Percentiles rank a stretch among this genome's conserved stretches.
Conservation (phyloP, 495 filamentous ascomycete species). For the Lasiosphaeriaceae sp. region DNA sequence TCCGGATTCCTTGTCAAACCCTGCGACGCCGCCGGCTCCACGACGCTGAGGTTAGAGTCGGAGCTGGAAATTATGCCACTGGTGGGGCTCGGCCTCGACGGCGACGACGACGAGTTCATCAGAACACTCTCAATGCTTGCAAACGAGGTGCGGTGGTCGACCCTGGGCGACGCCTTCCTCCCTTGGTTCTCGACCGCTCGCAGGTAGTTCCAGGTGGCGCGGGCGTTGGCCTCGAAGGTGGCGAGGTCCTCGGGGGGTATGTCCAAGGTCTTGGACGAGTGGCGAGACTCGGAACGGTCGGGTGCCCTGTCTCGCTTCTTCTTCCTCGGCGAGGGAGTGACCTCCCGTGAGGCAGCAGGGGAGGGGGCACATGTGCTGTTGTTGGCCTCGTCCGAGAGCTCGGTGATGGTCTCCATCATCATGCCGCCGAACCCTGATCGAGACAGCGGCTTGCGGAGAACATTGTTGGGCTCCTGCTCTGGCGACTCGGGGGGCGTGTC, state of each 20-base stretch:
- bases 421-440: background rate
- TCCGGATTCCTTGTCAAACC: too few species aligned
- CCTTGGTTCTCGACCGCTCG: background rate
- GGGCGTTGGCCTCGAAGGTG: background rate
- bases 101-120: background rate
- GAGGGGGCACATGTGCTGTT: background rate
- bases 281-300: background rate
- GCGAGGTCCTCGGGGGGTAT: background rate
- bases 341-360: background rate
- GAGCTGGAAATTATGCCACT: too few species aligned
- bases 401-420: constrained; percentile 15
- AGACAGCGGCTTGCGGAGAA: background rate
- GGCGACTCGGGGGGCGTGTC: background rate
- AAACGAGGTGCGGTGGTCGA: background rate
- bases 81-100: background rate
- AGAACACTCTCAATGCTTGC: constrained; percentile 1
- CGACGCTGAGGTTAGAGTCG: too few species aligned
- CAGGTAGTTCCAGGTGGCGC: background rate
- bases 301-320: too few species aligned
- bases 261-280: background rate
- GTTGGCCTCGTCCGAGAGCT: constrained; percentile 8
- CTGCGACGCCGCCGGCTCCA: too few species aligned
- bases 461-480: background rate
- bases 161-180: background rate
- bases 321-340: background rate